These are phyloP conservation scores for Zygosaccharomyces lentus DNA, from an alignment of 805 yeast genomes.

Conservation along the genomic window DNA sequence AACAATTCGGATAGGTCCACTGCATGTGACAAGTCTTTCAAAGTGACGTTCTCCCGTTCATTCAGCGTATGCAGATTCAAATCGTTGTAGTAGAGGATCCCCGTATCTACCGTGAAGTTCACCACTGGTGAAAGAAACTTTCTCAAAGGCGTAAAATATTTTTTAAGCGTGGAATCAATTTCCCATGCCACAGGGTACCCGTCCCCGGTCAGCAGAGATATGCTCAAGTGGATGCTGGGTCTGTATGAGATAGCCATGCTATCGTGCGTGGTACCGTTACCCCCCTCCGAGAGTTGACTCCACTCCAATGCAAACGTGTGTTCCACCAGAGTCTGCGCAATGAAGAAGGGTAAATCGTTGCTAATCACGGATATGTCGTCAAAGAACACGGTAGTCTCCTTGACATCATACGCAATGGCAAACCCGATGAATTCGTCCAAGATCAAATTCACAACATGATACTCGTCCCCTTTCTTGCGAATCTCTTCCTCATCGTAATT, in stretches of 20 bases:
- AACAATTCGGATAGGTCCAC: slow-evolving; percentile 76
- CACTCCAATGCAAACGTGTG: slow-evolving; percentile 44
- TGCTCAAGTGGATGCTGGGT: slow-evolving; percentile 68
- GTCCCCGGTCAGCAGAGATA: slow-evolving; percentile 69
- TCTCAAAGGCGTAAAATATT: slow-evolving; percentile 53
- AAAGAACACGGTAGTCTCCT: slow-evolving; percentile 36
- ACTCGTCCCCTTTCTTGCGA: slow-evolving; percentile 19
- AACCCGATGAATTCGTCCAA: slow-evolving; percentile 43
- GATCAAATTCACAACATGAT: slow-evolving; percentile 38
- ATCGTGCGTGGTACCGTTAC: slow-evolving; percentile 14
- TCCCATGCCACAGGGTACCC: slow-evolving; percentile 72
- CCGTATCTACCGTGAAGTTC: slow-evolving; percentile 74
- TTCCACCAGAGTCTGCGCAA: slow-evolving; percentile 49
- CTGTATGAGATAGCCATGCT: slow-evolving; percentile 38
- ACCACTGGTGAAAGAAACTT: slow-evolving; percentile 49
- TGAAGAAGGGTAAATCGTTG: slow-evolving; percentile 60
- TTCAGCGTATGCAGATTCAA: slow-evolving; percentile 32
- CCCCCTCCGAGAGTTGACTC: slow-evolving; percentile 22
- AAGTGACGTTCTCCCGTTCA: slow-evolving; percentile 33
- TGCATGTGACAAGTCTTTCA: slow-evolving; percentile 62
- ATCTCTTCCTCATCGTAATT: slow-evolving; percentile 22
- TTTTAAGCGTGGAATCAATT: slow-evolving; percentile 49
- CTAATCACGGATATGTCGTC: slow-evolving; percentile 42
- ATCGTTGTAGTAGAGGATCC: slow-evolving; percentile 58
- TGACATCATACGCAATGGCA: slow-evolving; percentile 40